phyloP scores from a whole-genome alignment of 805 yeast genomes.

The Diddensiella caesifluorescens region DNA sequence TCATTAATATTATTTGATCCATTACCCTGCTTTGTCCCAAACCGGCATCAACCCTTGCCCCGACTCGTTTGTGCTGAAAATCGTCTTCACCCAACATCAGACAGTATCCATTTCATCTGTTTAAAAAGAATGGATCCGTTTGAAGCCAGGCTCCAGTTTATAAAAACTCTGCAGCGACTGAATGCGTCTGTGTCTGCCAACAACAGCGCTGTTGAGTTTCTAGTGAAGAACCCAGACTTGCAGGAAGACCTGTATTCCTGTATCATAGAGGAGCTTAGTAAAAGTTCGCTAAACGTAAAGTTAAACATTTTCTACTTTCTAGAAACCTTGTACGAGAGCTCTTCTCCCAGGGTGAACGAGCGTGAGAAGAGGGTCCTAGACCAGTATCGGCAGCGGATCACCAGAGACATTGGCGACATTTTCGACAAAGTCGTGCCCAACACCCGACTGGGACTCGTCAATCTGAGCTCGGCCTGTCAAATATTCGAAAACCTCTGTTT shows the following conservation, averaged over 20 bases:
- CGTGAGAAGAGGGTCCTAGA: not conserved
- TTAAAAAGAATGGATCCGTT: constrained; percentile 72
- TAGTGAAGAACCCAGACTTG: constrained; percentile 41
- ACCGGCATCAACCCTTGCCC: too few species aligned
- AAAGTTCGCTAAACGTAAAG: constrained; percentile 46
- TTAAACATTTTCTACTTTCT: constrained; percentile 65
- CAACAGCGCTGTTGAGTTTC: constrained; percentile 25
- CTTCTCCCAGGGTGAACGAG: constrained; percentile 16
- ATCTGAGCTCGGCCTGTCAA: constrained; percentile 14
- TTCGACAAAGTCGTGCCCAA: constrained; percentile 26
- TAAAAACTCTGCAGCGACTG: constrained; percentile 56
- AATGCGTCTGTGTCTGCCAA: constrained; percentile 48
- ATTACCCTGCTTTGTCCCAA: too few species aligned
- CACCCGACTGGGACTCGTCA: constrained; percentile 15
- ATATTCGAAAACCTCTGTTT: constrained; percentile 13
- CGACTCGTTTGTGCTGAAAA: too few species aligned
- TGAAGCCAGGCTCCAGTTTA: constrained; percentile 74
- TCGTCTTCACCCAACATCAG: too few species aligned
- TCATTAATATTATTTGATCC: too few species aligned
- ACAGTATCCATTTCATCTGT: too few species aligned
- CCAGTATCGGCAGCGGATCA: constrained; percentile 27
- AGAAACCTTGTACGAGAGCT: constrained; percentile 45
- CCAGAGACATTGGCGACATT: constrained; percentile 27
- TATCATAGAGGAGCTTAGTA: constrained; percentile 53
- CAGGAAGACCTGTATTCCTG: constrained; percentile 67